phyloP scores from a whole-genome alignment of 768 basidiomycete genomes.

The Panellus pusillus region DNA sequence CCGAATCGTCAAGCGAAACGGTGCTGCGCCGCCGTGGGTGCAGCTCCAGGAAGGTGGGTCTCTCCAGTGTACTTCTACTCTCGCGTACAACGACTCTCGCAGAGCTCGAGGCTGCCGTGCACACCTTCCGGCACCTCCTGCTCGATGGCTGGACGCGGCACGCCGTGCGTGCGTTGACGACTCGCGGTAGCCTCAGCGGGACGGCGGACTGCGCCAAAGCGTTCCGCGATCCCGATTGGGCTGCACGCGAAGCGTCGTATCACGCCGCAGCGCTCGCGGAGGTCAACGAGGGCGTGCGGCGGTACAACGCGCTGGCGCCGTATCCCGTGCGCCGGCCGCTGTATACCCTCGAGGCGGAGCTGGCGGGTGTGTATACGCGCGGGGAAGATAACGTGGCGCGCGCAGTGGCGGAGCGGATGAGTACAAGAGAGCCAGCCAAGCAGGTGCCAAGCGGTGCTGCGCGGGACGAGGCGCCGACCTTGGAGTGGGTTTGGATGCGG shows the following conservation, averaged over 20 bases:
- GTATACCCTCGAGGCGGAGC: slow-evolving; percentile 56
- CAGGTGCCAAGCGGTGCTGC: background rate
- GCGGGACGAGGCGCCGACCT: background rate
- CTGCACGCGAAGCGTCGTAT: slow-evolving; percentile 61
- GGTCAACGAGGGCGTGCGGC: slow-evolving; percentile 72
- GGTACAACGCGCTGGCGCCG: slow-evolving; percentile 80
- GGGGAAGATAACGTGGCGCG: slow-evolving; percentile 52
- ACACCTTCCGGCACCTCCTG: slow-evolving; percentile 63
- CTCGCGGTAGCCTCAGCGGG: slow-evolving; percentile 20
- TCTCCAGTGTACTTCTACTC: background rate
- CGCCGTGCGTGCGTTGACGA: slow-evolving; percentile 60
- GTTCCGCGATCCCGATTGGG: slow-evolving; percentile 71
- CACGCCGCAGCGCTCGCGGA: slow-evolving; percentile 70
- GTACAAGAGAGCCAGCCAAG: background rate
- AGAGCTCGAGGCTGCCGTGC: slow-evolving; percentile 69
- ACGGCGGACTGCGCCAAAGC: slow-evolving; percentile 34
- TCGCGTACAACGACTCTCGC: background rate
- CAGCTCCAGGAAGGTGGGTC: slow-evolving; percentile 70
- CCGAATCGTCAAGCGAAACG: slow-evolving; percentile 77
- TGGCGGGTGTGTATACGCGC: slow-evolving; percentile 52
- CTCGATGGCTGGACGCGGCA: slow-evolving; percentile 75
- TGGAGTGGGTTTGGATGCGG: slow-evolving; percentile 11
- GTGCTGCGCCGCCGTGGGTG: slow-evolving; percentile 85
- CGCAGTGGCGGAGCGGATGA: slow-evolving; percentile 34
- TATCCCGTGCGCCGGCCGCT: slow-evolving; percentile 71